A percentile compares a stretch with the other conserved stretches of the same genome.
Evolutionary conservation across 2,329 filamentous ascomycete genomes (phyloP).

Genomic region (Hypoxylon sp.): DNA sequence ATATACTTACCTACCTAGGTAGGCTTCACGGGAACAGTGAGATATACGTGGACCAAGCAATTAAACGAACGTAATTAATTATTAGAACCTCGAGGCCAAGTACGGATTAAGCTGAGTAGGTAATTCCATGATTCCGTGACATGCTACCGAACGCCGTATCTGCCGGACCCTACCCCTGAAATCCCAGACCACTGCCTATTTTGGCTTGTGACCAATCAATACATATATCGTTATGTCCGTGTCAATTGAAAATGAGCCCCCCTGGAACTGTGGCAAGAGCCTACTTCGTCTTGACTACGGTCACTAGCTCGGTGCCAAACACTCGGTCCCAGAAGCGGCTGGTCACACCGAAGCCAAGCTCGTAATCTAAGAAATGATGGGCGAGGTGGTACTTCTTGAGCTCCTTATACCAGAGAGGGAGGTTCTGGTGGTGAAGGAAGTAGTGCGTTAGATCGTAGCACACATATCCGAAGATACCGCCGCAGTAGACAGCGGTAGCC

Average conservation of each 20-base stretch:
- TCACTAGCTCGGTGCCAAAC: slow-evolving; percentile 86
- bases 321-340: slow-evolving; percentile 95
- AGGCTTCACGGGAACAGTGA: slow-evolving; percentile 7
- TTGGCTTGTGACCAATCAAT: slow-evolving; percentile 29
- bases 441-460: slow-evolving; percentile 99
- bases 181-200: slow-evolving; percentile 23
- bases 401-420: slow-evolving; percentile 89
- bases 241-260: slow-evolving; percentile 7
- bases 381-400: slow-evolving; percentile 98
- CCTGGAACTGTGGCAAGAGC: background rate
- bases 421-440: slow-evolving; percentile 95
- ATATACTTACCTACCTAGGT: background rate
- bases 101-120: slow-evolving; percentile 36
- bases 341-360: slow-evolving; percentile 97
- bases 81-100: slow-evolving; percentile 23
- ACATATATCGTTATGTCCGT: slow-evolving; percentile 24
- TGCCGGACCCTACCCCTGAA: slow-evolving; percentile 30
- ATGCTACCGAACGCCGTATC: slow-evolving; percentile 39
- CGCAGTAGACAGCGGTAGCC: slow-evolving; percentile 84
- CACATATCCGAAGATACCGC: slow-evolving; percentile 94
- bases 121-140: slow-evolving; percentile 33
- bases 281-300: slow-evolving; percentile 56
- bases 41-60: background rate
- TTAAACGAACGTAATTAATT: slow-evolving; percentile 21
- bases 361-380: slow-evolving; percentile 98